These are phyloP conservation scores for Petunia hybrid DNA, from an alignment of 305 asterid species.

Conservation along the genomic window DNA sequence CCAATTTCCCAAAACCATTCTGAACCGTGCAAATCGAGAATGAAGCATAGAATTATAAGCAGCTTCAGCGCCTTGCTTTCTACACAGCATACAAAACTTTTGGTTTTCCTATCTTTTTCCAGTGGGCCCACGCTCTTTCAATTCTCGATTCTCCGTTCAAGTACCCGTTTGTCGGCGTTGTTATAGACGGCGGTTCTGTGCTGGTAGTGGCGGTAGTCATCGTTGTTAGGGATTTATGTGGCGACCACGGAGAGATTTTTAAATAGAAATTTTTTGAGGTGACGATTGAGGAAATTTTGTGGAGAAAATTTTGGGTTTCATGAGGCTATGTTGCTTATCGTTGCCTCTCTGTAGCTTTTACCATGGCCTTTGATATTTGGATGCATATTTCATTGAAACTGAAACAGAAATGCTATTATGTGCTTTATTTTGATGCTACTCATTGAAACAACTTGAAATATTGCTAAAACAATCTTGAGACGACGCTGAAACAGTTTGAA, in stretches of 20 bases:
- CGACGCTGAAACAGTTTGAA: too few relatives aligned
- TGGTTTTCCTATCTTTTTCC: slow-evolving; percentile 79
- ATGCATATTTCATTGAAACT: too few relatives aligned
- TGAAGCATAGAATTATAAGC: slow-evolving; percentile 98
- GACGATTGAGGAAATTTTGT: slow-evolving; percentile 32
- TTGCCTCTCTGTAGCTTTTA: slow-evolving; percentile 12
- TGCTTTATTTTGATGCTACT: too few relatives aligned
- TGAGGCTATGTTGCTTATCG: slow-evolving; percentile 44
- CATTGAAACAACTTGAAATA: too few relatives aligned
- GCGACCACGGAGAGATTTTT: slow-evolving; percentile 56
- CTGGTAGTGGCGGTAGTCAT: slow-evolving; percentile 5
- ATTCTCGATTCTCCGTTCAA: slow-evolving; percentile 66
- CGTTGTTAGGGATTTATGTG: slow-evolving; percentile 13
- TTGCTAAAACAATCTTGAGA: too few relatives aligned
- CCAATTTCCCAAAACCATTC: too few relatives aligned
- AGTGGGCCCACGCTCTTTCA: slow-evolving; percentile 92
- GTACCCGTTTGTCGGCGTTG: slow-evolving; percentile 44
- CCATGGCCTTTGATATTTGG: too few relatives aligned
- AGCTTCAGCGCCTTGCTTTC: slow-evolving; percentile 94
- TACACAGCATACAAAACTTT: slow-evolving; percentile 84
- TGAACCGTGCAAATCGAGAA: slow-evolving; percentile 44
- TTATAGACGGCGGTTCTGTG: not conserved
- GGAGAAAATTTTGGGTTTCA: slow-evolving; percentile 48
- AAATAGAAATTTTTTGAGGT: slow-evolving; percentile 8
- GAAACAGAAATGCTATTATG: too few relatives aligned